These are phyloP conservation scores for Boletus rex-veris DNA, from an alignment of 768 basidiomycete species.

Conservation along the genomic window DNA sequence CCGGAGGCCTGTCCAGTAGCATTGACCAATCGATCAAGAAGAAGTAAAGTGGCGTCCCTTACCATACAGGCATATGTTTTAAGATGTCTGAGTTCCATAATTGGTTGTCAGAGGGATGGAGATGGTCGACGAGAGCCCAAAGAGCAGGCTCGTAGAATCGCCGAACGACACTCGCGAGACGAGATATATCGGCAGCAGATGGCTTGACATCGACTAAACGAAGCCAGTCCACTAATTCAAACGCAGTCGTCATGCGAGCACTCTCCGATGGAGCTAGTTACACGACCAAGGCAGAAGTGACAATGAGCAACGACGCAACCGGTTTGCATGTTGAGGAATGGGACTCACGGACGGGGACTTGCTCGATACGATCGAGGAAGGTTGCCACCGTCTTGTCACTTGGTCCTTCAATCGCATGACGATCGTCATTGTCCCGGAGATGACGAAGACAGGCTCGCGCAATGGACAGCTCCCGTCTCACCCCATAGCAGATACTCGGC, in stretches of 20 bases:
- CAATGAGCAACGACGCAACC: not conserved
- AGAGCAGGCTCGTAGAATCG: constrained; percentile 43
- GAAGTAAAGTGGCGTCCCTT: constrained; percentile 4
- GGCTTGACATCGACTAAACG: constrained; percentile 44
- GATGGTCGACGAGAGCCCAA: constrained; percentile 38
- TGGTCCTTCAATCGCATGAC: not conserved
- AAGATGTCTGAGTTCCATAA: constrained; percentile 39
- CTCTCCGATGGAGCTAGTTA: constrained; percentile 37
- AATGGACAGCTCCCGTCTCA: constrained; percentile 45
- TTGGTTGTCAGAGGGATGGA: constrained; percentile 41
- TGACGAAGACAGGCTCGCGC: constrained; percentile 36
- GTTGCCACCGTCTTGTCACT: constrained; percentile 28
- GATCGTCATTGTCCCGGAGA: constrained; percentile 16
- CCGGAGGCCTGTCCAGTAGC: constrained; percentile 5
- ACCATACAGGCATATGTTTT: constrained; percentile 24
- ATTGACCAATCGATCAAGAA: not conserved
- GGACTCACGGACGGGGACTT: constrained; percentile 46
- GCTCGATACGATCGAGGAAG: constrained; percentile 45
- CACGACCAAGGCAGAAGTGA: not conserved
- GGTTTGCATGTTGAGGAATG: not conserved
- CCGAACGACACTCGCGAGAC: constrained; percentile 38
- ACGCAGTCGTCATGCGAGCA: constrained; percentile 40
- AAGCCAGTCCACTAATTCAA: constrained; percentile 62
- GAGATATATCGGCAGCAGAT: constrained; percentile 36
- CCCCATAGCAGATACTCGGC: constrained; percentile 36